These are phyloP conservation scores for Castanea mollissima DNA, from an alignment of 306 rosid genomes.

Conservation along the genomic window DNA sequence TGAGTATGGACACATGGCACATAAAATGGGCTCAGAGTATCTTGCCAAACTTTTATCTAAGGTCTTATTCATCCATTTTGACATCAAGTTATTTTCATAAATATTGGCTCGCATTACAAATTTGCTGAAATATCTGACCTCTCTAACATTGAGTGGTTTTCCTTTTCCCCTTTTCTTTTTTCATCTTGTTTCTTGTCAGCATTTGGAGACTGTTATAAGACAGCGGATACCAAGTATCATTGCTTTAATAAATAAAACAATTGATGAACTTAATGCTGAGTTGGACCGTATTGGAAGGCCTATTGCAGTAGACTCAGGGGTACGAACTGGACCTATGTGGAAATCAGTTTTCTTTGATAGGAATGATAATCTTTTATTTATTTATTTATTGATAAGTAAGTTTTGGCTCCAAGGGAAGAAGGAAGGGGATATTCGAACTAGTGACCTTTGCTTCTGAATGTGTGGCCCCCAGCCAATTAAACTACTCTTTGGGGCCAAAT, in stretches of 20 bases:
- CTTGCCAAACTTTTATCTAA: constrained; percentile 95
- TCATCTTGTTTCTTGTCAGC: constrained; percentile 49
- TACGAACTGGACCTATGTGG: constrained; percentile 33
- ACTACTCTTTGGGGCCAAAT: background rate
- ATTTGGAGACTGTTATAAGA: constrained; percentile 94
- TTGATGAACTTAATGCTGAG: constrained; percentile 92
- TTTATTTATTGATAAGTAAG: too few species aligned
- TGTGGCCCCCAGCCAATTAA: too few species aligned
- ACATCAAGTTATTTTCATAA: constrained; percentile 9
- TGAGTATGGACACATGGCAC: constrained; percentile 94
- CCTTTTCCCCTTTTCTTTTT: constrained; percentile 15
- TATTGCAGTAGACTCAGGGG: constrained; percentile 94
- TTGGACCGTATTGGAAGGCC: constrained; percentile 99
- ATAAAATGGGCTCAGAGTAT: constrained; percentile 98
- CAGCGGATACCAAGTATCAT: constrained; percentile 97
- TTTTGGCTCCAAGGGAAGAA: too few species aligned
- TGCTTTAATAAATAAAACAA: constrained; percentile 88
- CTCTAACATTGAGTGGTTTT: constrained; percentile 4
- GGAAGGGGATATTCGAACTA: too few species aligned
- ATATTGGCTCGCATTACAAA: background rate
- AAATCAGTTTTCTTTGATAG: constrained; percentile 14
- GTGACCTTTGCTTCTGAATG: too few species aligned
- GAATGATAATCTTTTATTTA: background rate
- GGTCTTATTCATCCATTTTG: constrained; percentile 41
- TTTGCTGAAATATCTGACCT: constrained; percentile 18